Evolutionary conservation across 2,329 filamentous ascomycete species (phyloP).

Genomic region (Cladobotryum protrusum): DNA sequence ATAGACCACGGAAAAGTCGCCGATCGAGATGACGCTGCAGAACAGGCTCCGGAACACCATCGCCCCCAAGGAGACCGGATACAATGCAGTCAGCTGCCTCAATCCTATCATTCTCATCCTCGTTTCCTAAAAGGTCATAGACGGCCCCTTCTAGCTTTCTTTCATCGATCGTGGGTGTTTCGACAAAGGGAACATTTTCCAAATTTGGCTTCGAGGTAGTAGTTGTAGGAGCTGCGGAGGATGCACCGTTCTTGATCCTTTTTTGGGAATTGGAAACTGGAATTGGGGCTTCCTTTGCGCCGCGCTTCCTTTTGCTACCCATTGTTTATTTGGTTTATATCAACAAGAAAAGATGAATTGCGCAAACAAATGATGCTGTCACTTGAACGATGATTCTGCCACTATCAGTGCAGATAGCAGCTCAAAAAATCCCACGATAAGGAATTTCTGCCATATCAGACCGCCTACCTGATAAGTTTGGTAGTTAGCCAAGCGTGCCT

Average conservation of each 20-base stretch:
- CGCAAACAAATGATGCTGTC: constrained; percentile 2
- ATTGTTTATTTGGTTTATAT: constrained; percentile 17
- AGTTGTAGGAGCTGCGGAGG: constrained; percentile 13
- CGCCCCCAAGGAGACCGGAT: constrained; percentile 45
- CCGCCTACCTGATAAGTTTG: not conserved
- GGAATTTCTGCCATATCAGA: constrained; percentile 7
- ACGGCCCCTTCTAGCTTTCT: constrained; percentile 52
- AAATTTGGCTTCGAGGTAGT: constrained; percentile 22
- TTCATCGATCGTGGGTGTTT: constrained; percentile 46
- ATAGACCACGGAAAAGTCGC: constrained; percentile 77
- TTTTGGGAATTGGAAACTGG: constrained; percentile 22
- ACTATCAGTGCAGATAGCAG: constrained; percentile 2
- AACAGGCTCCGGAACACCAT: constrained; percentile 45
- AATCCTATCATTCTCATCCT: constrained; percentile 50
- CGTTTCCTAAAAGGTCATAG: constrained; percentile 57
- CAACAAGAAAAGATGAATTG: constrained; percentile 10
- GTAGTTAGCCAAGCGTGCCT: not conserved
- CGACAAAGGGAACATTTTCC: constrained; percentile 41
- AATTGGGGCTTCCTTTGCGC: constrained; percentile 26
- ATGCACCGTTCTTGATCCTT: constrained; percentile 25
- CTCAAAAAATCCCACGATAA: constrained; percentile 12
- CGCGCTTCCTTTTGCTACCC: constrained; percentile 32
- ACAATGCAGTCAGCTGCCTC: constrained; percentile 54
- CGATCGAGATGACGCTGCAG: constrained; percentile 55
- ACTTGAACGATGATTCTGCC: not conserved